Evolutionary conservation across 495 filamentous ascomycete genomes (phyloP).

Genomic region (Tuber brumale): DNA sequence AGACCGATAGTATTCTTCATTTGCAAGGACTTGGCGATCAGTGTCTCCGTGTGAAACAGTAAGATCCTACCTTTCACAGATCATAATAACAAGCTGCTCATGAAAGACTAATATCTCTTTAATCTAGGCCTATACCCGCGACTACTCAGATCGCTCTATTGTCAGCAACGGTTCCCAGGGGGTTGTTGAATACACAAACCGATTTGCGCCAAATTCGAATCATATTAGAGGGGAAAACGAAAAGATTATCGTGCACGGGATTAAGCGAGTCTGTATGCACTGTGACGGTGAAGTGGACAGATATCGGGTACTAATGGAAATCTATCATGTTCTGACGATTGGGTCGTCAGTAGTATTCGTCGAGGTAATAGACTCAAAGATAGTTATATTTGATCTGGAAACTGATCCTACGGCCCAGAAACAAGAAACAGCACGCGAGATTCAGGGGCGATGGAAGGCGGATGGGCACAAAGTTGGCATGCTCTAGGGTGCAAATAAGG

Average conservation of each 20-base stretch:
- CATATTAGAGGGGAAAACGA: constrained; percentile 75
- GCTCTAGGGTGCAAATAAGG: constrained; percentile 78
- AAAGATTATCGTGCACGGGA: constrained; percentile 91
- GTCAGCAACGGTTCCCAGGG: constrained; percentile 88
- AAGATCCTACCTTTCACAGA: constrained; percentile 40
- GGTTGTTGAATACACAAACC: constrained; percentile 69
- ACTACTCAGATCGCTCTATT: constrained; percentile 81
- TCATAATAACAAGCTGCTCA: neutral
- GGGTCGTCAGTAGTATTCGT: constrained; percentile 98
- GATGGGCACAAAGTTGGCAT: constrained; percentile 88
- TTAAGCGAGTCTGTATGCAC: constrained; percentile 94
- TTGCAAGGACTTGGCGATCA: constrained; percentile 91
- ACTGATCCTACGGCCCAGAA: constrained; percentile 48
- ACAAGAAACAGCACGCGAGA: constrained; percentile 69
- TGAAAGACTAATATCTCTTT: neutral
- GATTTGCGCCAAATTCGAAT: constrained; percentile 78
- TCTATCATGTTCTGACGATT: constrained; percentile 91
- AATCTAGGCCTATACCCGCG: constrained; percentile 5
- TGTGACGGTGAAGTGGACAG: constrained; percentile 73
- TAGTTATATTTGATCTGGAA: constrained; percentile 28
- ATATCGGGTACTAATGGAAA: constrained; percentile 75
- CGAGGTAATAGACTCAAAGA: constrained; percentile 51
- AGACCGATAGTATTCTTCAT: constrained; percentile 95
- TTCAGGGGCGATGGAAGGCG: constrained; percentile 59
- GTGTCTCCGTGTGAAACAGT: constrained; percentile 81